Evolutionary conservation across 176 grass and related monocot species (phyloP).

Genomic region (Aegilops longissima): DNA sequence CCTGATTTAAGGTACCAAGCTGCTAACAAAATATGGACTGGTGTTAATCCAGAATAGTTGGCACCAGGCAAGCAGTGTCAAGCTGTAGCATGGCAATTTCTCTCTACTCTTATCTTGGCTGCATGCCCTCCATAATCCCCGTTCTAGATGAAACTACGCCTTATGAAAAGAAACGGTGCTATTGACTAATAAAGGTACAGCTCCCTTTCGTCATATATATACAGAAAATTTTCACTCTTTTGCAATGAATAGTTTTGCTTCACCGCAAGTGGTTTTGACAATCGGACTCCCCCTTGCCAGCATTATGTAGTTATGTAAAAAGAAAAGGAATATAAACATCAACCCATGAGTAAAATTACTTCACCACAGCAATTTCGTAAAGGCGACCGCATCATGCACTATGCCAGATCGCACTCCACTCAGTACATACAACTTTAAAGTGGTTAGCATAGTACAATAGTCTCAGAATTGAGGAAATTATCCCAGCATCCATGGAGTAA

Average conservation of each 20-base stretch:
- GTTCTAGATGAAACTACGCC: background rate
- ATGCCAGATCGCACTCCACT: background rate
- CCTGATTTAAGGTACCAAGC: background rate
- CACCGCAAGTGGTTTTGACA: background rate
- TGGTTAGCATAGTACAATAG: slow-evolving; percentile 1
- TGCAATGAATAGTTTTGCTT: too few relatives aligned
- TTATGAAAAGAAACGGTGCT: background rate
- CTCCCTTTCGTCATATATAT: background rate
- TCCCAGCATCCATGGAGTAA: background rate
- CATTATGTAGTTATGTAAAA: slow-evolving; percentile 7
- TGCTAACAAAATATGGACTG: background rate
- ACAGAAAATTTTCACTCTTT: background rate
- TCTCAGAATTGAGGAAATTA: background rate
- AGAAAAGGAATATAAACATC: background rate
- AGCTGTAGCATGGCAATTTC: background rate
- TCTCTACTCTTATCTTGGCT: background rate
- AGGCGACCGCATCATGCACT: background rate
- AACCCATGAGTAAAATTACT: background rate
- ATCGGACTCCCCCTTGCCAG: background rate
- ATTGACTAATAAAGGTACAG: background rate
- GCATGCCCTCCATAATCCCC: background rate
- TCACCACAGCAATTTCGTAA: background rate
- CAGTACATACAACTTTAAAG: background rate
- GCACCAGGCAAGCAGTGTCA: background rate
- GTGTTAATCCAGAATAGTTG: background rate